Evolutionary conservation across 1,284 basidiomycete species (phyloP).

Genomic region (Boletus albobrunnescens): DNA sequence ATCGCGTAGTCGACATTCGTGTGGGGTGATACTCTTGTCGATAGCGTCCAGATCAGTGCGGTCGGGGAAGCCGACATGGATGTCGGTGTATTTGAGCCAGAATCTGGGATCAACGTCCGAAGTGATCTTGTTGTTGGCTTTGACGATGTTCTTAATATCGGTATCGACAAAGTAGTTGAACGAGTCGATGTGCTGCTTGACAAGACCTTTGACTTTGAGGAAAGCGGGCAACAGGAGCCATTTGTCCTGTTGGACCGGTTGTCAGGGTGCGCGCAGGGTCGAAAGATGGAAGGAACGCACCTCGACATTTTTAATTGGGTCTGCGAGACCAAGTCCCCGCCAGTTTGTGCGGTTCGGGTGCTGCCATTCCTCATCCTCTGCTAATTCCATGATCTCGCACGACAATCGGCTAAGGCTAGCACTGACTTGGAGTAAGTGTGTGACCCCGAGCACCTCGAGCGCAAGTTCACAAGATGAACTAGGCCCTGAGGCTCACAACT

Average conservation of each 20-base stretch:
- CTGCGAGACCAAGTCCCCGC: conserved; percentile 69
- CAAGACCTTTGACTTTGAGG: conserved; percentile 94
- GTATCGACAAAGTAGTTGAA: conserved; percentile 99
- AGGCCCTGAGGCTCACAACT: no score
- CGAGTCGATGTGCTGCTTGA: conserved; percentile 99
- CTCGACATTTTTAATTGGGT: conserved; percentile 77
- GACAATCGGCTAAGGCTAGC: neutral
- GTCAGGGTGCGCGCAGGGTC: neutral
- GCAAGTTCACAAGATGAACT: neutral
- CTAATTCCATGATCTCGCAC: conserved; percentile 12
- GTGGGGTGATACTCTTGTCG: conserved; percentile 87
- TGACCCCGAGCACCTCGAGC: conserved; percentile 8
- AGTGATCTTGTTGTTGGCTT: conserved; percentile 88
- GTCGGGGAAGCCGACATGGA: conserved; percentile 88
- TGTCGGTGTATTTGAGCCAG: conserved; percentile 96
- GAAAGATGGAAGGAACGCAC: conserved; percentile 34
- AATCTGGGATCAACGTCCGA: conserved; percentile 98
- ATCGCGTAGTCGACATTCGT: conserved; percentile 96
- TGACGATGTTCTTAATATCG: conserved; percentile 95
- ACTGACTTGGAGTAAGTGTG: neutral
- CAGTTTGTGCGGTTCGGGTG: conserved; percentile 54
- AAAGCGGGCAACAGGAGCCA: conserved; percentile 95
- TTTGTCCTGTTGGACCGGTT: conserved; percentile 71
- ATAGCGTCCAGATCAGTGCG: conserved; percentile 80
- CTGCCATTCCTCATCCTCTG: conserved; percentile 57